Evolutionary conservation across 345 rosid genomes (phyloP).

Genomic region (Psidium friedrichsthalianum): DNA sequence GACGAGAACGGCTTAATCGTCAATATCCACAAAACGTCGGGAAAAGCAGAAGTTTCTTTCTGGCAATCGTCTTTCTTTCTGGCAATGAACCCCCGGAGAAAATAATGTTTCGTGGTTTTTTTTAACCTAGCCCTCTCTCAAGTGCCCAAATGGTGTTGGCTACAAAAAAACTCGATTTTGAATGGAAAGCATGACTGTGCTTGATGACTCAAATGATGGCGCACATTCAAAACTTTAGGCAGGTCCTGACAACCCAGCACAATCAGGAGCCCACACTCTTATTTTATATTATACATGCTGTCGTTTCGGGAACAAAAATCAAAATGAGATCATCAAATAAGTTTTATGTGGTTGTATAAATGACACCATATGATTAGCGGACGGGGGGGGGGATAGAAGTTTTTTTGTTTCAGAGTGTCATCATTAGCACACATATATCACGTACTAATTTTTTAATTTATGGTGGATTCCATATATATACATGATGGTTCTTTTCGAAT

Average conservation of each 20-base stretch:
- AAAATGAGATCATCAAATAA: no score
- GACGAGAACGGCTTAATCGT: background rate
- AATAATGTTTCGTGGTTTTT: background rate
- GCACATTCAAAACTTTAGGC: background rate
- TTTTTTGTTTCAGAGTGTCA: background rate
- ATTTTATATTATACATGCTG: background rate
- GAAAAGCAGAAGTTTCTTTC: background rate
- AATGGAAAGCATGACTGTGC: background rate
- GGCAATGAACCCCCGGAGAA: no score
- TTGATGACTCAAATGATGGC: background rate
- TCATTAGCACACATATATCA: background rate
- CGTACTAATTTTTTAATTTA: background rate
- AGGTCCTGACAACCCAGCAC: background rate
- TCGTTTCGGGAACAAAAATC: no score
- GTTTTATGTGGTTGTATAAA: background rate
- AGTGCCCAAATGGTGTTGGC: background rate
- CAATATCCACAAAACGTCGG: background rate
- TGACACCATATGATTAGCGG: background rate
- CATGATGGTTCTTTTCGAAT: background rate
- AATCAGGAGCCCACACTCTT: background rate
- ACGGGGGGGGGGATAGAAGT: rapidly evolving
- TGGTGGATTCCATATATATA: background rate
- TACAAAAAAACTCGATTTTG: background rate
- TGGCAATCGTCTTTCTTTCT: no score
- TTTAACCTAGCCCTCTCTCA: background rate